phyloP scores from a whole-genome alignment of 768 basidiomycete species.

The Auricularia heimuer region DNA sequence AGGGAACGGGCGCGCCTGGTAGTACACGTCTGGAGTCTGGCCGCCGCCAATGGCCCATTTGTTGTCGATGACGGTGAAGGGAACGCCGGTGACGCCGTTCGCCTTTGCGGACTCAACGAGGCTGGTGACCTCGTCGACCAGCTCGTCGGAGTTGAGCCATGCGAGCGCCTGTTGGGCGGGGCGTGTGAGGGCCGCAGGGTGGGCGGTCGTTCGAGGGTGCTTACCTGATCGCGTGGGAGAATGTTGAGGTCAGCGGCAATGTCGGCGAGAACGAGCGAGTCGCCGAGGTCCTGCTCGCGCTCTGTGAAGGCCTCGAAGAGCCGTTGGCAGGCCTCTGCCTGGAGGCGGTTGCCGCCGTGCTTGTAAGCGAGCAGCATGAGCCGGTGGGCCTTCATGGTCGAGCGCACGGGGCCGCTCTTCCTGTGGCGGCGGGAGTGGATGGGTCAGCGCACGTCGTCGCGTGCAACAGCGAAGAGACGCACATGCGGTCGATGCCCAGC shows the following conservation, averaged over 20 bases:
- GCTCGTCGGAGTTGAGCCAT: conserved; percentile 59
- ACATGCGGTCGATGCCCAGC: conserved; percentile 47
- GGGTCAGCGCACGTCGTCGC: not conserved
- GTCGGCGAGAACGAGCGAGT: conserved; percentile 47
- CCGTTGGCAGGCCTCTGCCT: conserved; percentile 44
- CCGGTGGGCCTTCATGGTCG: conserved; percentile 63
- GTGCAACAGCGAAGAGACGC: conserved; percentile 16
- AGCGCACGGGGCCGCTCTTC: conserved; percentile 50
- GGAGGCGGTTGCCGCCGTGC: conserved; percentile 49
- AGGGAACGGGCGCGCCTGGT: conserved; percentile 35
- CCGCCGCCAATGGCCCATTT: conserved; percentile 72
- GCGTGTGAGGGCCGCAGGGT: not conserved
- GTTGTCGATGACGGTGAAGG: conserved; percentile 68
- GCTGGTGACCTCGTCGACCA: conserved; percentile 50
- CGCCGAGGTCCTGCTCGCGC: conserved; percentile 52
- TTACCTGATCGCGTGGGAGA: conserved; percentile 52
- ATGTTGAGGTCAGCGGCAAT: conserved; percentile 45
- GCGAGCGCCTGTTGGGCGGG: conserved; percentile 36
- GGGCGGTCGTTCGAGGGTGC: conserved; percentile 11
- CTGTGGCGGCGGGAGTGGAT: conserved; percentile 31
- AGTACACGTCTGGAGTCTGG: conserved; percentile 60
- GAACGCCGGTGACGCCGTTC: conserved; percentile 68
- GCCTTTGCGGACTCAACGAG: conserved; percentile 53
- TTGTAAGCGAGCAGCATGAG: conserved; percentile 59
- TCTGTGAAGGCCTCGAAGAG: conserved; percentile 63